Percentiles rank a stretch among this genome's conserved stretches.
Conservation (phyloP, 1,284 basidiomycete species). For the Sphagnurus paluster region DNA sequence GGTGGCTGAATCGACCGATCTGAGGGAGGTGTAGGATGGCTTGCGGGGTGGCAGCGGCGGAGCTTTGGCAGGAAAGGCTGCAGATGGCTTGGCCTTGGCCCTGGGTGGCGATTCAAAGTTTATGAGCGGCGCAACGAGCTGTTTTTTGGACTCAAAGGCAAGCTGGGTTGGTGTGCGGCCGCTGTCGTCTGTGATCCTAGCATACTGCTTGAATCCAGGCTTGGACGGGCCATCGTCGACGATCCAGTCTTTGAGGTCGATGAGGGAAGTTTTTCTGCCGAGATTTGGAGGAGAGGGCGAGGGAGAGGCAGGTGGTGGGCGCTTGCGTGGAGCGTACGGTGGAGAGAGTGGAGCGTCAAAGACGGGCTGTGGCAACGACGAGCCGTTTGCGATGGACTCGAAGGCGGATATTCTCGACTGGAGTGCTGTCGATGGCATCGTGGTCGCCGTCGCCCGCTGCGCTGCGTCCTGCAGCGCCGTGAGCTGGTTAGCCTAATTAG, state of each 20-base stretch:
- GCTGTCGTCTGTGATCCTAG: slow-evolving; percentile 17
- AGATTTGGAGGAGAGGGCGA: slow-evolving; percentile 57
- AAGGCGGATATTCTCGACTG: slow-evolving; percentile 64
- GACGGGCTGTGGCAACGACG: slow-evolving; percentile 22
- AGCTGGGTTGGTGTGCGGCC: slow-evolving; percentile 29
- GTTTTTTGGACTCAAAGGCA: slow-evolving; percentile 16
- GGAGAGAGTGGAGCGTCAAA: slow-evolving; percentile 50
- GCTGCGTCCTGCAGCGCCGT: no score
- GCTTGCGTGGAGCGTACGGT: slow-evolving; percentile 33
- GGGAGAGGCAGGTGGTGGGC: slow-evolving; percentile 36
- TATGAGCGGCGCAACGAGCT: slow-evolving; percentile 45
- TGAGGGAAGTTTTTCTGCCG: slow-evolving; percentile 58
- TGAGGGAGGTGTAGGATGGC: slow-evolving; percentile 50
- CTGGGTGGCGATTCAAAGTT: slow-evolving; percentile 50
- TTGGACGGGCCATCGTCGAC: slow-evolving; percentile 56
- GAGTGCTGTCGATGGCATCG: slow-evolving; percentile 53
- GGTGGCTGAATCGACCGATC: slow-evolving; percentile 41
- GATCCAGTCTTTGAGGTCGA: slow-evolving; percentile 76
- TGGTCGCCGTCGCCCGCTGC: slow-evolving; percentile 9
- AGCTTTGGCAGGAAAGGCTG: slow-evolving; percentile 25
- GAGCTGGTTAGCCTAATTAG: background rate
- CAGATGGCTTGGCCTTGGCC: slow-evolving; percentile 25
- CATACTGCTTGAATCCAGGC: slow-evolving; percentile 19
- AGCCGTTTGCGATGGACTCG: slow-evolving; percentile 33
- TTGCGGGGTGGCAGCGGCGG: slow-evolving; percentile 70